phyloP scores from a whole-genome alignment of 148 eudicot species.

The Camellia granthamiana region DNA sequence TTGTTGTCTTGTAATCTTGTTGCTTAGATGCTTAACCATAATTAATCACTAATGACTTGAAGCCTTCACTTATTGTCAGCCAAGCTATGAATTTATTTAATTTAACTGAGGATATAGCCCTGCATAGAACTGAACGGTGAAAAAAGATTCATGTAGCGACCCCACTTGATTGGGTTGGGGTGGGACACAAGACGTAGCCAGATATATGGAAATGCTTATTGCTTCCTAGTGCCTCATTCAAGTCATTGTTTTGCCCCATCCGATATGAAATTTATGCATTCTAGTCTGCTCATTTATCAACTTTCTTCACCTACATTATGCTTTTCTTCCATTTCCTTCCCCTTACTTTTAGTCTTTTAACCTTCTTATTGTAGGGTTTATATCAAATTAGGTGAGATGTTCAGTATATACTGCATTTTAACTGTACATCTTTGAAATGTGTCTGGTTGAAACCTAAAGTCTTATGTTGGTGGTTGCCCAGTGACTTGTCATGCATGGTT shows the following conservation, averaged over 20 bases:
- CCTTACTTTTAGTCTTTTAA: background rate
- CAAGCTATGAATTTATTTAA: no score
- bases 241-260: background rate
- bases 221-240: background rate
- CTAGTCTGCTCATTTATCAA: background rate
- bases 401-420: background rate
- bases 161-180: no score
- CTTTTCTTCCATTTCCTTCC: background rate
- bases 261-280: background rate
- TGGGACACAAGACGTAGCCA: background rate
- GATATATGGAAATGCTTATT: background rate
- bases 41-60: background rate
- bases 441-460: constrained; percentile 1
- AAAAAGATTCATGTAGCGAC: no score
- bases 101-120: no score
- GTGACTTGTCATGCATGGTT: background rate
- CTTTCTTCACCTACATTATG: background rate
- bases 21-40: background rate
- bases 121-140: no score
- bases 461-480: background rate
- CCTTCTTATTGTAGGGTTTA: background rate
- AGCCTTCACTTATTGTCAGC: background rate
- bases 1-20: background rate
- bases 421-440: background rate
- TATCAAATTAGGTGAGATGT: background rate